A percentile compares a stretch with the other conserved stretches of the same genome.
Evolutionary conservation across 2,329 filamentous ascomycete species (phyloP).

Genomic region (Hypoxylon sp.): DNA sequence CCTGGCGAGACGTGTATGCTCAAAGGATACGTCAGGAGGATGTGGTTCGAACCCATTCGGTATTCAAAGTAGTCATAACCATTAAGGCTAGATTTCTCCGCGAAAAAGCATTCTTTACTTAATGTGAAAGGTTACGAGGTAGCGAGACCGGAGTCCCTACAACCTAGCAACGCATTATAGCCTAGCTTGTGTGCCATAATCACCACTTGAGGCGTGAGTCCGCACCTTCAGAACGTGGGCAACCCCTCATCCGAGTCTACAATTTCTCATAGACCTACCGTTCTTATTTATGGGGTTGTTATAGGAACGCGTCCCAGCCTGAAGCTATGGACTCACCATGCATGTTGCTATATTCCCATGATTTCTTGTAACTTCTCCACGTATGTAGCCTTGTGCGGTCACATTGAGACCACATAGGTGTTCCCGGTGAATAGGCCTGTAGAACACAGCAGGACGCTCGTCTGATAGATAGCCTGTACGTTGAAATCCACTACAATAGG

Average conservation of each 20-base stretch:
- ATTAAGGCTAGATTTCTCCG: not conserved
- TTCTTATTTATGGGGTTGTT: slow-evolving; percentile 56
- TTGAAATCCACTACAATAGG: too few species aligned
- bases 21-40: too few species aligned
- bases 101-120: not conserved
- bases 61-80: not conserved
- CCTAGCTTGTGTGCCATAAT: too few species aligned
- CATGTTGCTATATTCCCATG: slow-evolving; percentile 68
- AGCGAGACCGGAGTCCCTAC: too few species aligned
- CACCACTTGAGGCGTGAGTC: too few species aligned
- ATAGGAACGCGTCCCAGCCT: slow-evolving; percentile 70
- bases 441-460: slow-evolving; percentile 68
- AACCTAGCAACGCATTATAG: too few species aligned
- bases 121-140: too few species aligned
- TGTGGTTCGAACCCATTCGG: too few species aligned
- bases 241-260: slow-evolving; percentile 58
- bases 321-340: slow-evolving; percentile 76
- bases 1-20: too few species aligned
- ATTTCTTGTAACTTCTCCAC: slow-evolving; percentile 67
- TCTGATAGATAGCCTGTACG: slow-evolving; percentile 69
- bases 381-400: slow-evolving; percentile 66
- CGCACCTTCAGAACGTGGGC: too few species aligned
- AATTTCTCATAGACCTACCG: slow-evolving; percentile 56
- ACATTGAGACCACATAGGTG: slow-evolving; percentile 75
- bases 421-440: slow-evolving; percentile 70